These are phyloP conservation scores for Russula sp. DNA, from an alignment of 768 basidiomycete species.

Conservation along the genomic window DNA sequence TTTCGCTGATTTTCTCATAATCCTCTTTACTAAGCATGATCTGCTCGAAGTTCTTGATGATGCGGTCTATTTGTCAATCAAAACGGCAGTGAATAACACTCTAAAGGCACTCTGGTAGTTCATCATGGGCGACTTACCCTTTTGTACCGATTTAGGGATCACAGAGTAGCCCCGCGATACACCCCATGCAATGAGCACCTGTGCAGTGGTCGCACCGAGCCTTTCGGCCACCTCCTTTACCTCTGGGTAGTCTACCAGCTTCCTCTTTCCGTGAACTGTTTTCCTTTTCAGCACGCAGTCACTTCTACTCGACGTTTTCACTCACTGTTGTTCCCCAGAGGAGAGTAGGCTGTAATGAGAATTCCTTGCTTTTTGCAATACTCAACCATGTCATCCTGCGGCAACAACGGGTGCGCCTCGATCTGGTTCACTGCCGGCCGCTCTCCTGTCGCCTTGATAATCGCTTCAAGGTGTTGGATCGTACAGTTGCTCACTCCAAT, in stretches of 20 bases:
- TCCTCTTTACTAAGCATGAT: conserved; percentile 64
- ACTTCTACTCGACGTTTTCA: conserved; percentile 5
- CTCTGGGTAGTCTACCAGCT: conserved; percentile 63
- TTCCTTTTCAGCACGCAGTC: conserved; percentile 11
- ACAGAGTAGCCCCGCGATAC: conserved; percentile 71
- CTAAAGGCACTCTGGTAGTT: no score
- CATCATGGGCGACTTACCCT: conserved; percentile 38
- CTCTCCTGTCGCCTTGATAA: conserved; percentile 67
- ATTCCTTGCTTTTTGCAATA: conserved; percentile 70
- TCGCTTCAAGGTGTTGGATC: conserved; percentile 57
- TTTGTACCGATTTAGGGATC: conserved; percentile 79
- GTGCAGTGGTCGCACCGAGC: conserved; percentile 65
- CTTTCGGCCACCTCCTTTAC: conserved; percentile 62
- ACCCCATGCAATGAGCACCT: conserved; percentile 83
- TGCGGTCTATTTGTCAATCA: conserved; percentile 45
- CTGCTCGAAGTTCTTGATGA: conserved; percentile 76
- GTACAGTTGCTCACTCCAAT: conserved; percentile 87
- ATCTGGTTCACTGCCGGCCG: conserved; percentile 79
- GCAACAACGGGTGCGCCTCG: conserved; percentile 78
- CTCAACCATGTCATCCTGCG: conserved; percentile 66
- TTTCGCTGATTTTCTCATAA: conserved; percentile 53
- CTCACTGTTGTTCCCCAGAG: conserved; percentile 78
- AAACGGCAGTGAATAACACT: not conserved
- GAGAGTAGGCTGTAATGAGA: conserved; percentile 65
- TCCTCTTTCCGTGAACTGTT: conserved; percentile 56